Conservation (phyloP, 345 rosid species). For the Pseudoturritis turrita region DNA sequence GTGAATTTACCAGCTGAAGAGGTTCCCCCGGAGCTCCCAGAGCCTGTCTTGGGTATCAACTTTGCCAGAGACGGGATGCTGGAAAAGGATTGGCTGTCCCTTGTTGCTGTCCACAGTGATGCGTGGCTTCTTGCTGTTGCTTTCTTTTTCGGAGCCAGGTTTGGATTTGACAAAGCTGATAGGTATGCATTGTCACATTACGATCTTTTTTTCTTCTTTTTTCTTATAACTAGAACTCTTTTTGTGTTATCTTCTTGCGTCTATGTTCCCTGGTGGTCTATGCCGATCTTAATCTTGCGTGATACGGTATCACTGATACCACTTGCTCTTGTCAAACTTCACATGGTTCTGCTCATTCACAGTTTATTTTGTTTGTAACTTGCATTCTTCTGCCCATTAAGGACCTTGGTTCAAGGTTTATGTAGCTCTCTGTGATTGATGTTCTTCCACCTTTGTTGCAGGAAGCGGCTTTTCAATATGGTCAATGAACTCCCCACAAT, state of each 20-base stretch:
- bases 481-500: conserved; percentile 83
- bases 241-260: not conserved
- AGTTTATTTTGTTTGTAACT: not conserved
- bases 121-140: conserved; percentile 91
- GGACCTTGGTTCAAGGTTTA: not conserved
- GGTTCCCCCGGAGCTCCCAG: conserved; percentile 95
- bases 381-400: not conserved
- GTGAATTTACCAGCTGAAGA: conserved; percentile 93
- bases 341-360: not conserved
- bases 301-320: no score
- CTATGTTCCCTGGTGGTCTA: not conserved
- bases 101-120: conserved; percentile 52
- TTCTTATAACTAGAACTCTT: not conserved
- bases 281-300: not conserved
- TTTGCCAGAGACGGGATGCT: conserved; percentile 95
- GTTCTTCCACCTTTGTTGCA: conserved; percentile 28
- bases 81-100: conserved; percentile 83
- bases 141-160: conserved; percentile 87
- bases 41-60: conserved; percentile 93
- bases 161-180: conserved; percentile 85
- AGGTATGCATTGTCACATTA: conserved; percentile 42
- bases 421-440: conserved; percentile 1
- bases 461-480: conserved; percentile 81
- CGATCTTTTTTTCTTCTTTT: not conserved
- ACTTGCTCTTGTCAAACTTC: not conserved